Conservation (phyloP, 257 asterid genomes). For the Solanum corneliomulleri region DNA sequence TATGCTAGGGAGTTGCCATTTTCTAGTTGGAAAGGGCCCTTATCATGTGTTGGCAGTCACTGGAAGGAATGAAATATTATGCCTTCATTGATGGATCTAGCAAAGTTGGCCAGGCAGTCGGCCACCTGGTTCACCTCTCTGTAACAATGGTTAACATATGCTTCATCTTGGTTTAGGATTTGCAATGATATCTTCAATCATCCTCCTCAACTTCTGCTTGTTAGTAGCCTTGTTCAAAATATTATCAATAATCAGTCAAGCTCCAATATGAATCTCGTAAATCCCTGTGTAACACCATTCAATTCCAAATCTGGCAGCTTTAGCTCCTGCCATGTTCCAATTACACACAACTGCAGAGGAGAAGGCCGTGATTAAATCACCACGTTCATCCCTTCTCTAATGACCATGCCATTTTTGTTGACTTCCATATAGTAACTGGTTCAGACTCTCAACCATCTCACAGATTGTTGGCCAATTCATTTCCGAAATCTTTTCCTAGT, state of each 20-base stretch:
- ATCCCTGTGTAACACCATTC: background rate
- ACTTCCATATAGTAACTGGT: background rate
- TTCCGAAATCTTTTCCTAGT: background rate
- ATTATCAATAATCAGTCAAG: background rate
- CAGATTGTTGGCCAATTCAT: background rate
- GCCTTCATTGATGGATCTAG: background rate
- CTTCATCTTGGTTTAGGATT: background rate
- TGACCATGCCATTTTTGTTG: background rate
- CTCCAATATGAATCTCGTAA: background rate
- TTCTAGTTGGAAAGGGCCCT: background rate
- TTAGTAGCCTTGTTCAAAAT: background rate
- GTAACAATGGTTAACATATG: background rate
- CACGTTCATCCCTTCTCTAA: background rate
- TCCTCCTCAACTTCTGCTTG: background rate
- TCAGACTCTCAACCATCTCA: background rate
- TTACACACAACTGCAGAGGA: background rate
- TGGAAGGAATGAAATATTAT: background rate
- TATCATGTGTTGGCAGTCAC: background rate
- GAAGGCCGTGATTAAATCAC: background rate
- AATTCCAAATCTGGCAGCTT: background rate
- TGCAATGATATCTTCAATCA: background rate
- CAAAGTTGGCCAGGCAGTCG: background rate
- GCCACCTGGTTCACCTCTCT: background rate
- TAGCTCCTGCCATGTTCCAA: background rate
- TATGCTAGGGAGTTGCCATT: background rate